Base-by-base conservation (phyloP, 768 basidiomycete genomes). In the Pulveroboletus sp. region DNA sequence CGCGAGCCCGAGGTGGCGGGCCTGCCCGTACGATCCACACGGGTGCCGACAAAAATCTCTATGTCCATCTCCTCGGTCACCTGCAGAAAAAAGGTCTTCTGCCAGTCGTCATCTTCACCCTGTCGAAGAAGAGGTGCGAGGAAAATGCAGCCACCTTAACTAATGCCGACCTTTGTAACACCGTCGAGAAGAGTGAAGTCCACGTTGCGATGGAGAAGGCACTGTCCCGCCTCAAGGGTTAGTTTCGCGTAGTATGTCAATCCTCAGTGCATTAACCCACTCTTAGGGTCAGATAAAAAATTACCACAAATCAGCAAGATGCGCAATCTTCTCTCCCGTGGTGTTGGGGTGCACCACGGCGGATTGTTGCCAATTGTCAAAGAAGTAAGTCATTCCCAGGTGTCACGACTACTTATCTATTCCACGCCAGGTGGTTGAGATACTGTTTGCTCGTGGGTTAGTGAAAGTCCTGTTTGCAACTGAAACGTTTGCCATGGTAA, bases 391-490 rank as follows among this genome's bases (percentile, higher is more conserved):
- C 10, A 39, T 39, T 15, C 2, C 27, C 21, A 38, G 14, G 8
- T 18, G 26, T 47, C 27, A 39, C 40, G 26, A 2, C n/a, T 35
- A 33, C 43, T 53, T 9, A 59, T 50, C 17, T 11, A 44, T 54
- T 60, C 61, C 51, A 3, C 26, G 15, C 44, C 51, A 96, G 89
- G 83, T 97, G 18, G 94, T 98, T 8, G 96, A 99, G 67, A 87
- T 98, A 37, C 75, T 99, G 15, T 99, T 99, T 66, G 89, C 93
- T 8, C 82, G 93, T 39, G 96, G 96, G 15, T 73, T 98, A 43
- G 94, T 99, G 53, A 98, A 97, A 69, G 82, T 96, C 18, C 72
- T 99, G 7, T 99, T 99, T 65, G 96, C 96, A 1, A 99, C 96
- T 5, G 96, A 99, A 71, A 99, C 96, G 0, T 99, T 99, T 66